Percentiles rank a stretch among this genome's conserved stretches.
Conservation (phyloP, 2,329 filamentous ascomycete species). For the Xylariaceae sp. region DNA sequence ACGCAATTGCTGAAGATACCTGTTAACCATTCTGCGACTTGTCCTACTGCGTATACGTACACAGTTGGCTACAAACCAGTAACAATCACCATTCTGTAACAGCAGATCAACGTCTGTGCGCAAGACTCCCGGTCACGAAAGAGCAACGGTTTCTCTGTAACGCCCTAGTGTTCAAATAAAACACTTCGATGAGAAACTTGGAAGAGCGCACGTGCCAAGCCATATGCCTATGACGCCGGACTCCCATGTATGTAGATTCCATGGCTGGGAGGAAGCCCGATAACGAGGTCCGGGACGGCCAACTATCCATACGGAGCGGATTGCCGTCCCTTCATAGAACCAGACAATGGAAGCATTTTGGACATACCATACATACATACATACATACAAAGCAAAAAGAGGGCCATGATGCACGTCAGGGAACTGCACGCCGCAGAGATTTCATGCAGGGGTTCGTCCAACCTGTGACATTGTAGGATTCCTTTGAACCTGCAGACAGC, state of each 20-base stretch:
- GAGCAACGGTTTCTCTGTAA: neutral
- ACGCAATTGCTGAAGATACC: too few species aligned
- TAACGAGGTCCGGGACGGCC: too few species aligned
- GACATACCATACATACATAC: neutral
- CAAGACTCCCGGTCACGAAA: neutral
- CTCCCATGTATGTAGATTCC: too few species aligned
- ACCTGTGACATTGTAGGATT: neutral
- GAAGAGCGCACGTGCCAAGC: neutral
- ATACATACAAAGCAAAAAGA: too few species aligned
- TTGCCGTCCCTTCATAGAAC: neutral
- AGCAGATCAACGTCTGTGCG: slow-evolving; percentile 22
- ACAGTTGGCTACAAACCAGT: neutral
- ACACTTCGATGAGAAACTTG: neutral
- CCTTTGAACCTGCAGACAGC: neutral
- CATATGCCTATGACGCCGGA: neutral
- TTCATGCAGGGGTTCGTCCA: neutral
- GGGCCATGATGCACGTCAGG: neutral
- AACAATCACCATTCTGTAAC: neutral
- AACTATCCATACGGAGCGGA: neutral
- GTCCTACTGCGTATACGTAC: too few species aligned
- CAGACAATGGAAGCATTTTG: neutral
- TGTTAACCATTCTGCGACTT: neutral
- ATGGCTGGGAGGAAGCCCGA: too few species aligned
- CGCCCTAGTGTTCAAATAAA: neutral
- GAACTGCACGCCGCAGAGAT: neutral